Conservation (phyloP, 1,139 yeast genomes). For the Pichia kudriavzevii region DNA sequence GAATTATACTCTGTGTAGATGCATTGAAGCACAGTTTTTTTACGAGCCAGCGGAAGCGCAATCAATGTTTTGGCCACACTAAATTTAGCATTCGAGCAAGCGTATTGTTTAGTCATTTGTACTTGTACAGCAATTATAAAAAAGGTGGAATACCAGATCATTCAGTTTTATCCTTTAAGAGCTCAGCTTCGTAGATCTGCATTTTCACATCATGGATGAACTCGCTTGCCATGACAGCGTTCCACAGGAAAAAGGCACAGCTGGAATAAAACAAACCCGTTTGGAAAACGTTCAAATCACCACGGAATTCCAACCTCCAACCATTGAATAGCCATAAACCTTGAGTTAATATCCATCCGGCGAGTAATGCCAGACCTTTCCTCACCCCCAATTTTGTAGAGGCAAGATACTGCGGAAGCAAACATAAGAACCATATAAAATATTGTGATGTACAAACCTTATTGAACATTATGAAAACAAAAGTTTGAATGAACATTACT, state of each 20-base stretch:
- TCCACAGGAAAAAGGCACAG: conserved; percentile 58
- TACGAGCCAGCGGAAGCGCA: no score
- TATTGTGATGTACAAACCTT: conserved; percentile 93
- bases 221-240: conserved; percentile 55
- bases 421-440: conserved; percentile 86
- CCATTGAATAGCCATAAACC: conserved; percentile 75
- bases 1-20: no score
- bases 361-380: conserved; percentile 14
- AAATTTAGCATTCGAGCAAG: no score
- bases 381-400: conserved; percentile 29
- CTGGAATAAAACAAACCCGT: conserved; percentile 51
- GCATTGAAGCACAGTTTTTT: no score
- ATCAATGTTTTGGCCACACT: no score
- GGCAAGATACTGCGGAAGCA: conserved; percentile 64
- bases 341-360: conserved; percentile 66
- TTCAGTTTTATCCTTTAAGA: no score
- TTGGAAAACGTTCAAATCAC: conserved; percentile 56
- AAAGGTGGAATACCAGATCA: no score
- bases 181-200: no score
- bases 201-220: conserved; percentile 39
- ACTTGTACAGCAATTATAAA: no score
- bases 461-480: conserved; percentile 82
- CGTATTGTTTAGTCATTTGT: no score
- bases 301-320: conserved; percentile 74
- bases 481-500: conserved; percentile 79